Conservation (phyloP, 2,329 filamentous ascomycete genomes). For the Penicillium sp. region DNA sequence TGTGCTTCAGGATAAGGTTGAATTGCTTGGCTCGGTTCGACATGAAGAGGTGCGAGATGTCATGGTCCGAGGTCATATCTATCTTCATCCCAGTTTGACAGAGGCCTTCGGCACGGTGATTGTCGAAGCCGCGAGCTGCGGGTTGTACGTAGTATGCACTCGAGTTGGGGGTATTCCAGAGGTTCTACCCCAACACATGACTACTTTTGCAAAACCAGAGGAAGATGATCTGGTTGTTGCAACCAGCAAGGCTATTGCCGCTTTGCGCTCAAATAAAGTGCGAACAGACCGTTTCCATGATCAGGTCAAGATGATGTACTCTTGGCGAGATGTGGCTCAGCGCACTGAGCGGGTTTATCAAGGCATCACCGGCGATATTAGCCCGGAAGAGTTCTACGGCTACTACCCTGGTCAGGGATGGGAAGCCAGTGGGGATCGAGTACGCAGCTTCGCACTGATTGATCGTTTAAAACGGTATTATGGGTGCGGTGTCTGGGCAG, state of each 20-base stretch:
- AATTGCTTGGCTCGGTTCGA: slow-evolving; percentile 85
- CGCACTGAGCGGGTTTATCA: slow-evolving; percentile 95
- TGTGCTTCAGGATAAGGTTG: slow-evolving; percentile 87
- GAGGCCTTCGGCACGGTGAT: slow-evolving; percentile 98
- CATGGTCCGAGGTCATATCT: slow-evolving; percentile 96
- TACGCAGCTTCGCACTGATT: slow-evolving; percentile 87
- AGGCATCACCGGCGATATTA: slow-evolving; percentile 82
- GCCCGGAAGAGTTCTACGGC: slow-evolving; percentile 84
- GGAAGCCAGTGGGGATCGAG: slow-evolving; percentile 68
- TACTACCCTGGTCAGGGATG: slow-evolving; percentile 67
- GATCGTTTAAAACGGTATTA: slow-evolving; percentile 95
- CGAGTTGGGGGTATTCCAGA: slow-evolving; percentile 96
- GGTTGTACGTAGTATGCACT: slow-evolving; percentile 93
- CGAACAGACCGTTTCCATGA: slow-evolving; percentile 94
- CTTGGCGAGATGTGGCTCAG: slow-evolving; percentile 91
- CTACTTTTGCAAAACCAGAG: slow-evolving; percentile 92
- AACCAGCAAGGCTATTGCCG: slow-evolving; percentile 83
- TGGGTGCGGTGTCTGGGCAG: slow-evolving; percentile 96
- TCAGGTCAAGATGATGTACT: slow-evolving; percentile 97
- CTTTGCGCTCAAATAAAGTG: slow-evolving; percentile 79
- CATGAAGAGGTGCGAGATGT: slow-evolving; percentile 97
- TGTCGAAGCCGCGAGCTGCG: slow-evolving; percentile 93
- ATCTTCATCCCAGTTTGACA: slow-evolving; percentile 89
- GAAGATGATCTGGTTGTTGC: slow-evolving; percentile 91
- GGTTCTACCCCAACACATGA: slow-evolving; percentile 94